These are phyloP conservation scores for Alternaria consortialis DNA, from an alignment of 2,329 filamentous ascomycete genomes.

Conservation along the genomic window DNA sequence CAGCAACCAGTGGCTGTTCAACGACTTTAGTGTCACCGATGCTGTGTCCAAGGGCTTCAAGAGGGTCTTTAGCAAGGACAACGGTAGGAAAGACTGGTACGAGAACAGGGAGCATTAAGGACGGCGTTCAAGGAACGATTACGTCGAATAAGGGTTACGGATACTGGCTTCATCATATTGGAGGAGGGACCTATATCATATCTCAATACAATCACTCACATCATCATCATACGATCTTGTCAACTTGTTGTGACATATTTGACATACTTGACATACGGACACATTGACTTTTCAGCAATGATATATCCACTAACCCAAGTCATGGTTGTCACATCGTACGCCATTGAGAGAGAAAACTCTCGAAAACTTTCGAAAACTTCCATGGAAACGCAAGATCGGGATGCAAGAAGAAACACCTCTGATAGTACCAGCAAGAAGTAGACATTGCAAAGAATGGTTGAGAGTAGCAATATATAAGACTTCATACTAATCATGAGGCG, in stretches of 20 bases:
- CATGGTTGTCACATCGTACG: neutral
- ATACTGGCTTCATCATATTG: neutral
- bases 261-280: too few relatives aligned
- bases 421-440: neutral
- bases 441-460: neutral
- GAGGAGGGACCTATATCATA: neutral
- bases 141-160: neutral
- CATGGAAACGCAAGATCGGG: neutral
- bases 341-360: neutral
- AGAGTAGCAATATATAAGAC: neutral
- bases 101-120: slow-evolving; percentile 17
- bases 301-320: neutral
- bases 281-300: neutral
- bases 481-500: neutral
- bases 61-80: slow-evolving; percentile 37
- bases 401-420: neutral
- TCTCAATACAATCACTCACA: neutral
- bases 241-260: neutral
- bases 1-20: slow-evolving; percentile 51
- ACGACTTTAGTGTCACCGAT: slow-evolving; percentile 48
- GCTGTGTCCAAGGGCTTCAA: slow-evolving; percentile 43
- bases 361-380: too few relatives aligned
- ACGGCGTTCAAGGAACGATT: neutral
- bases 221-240: neutral
- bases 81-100: slow-evolving; percentile 22